Percentiles rank a stretch among this genome's conserved stretches.
phyloP scores from a whole-genome alignment of 805 yeast genomes.

The Candida ovalis region DNA sequence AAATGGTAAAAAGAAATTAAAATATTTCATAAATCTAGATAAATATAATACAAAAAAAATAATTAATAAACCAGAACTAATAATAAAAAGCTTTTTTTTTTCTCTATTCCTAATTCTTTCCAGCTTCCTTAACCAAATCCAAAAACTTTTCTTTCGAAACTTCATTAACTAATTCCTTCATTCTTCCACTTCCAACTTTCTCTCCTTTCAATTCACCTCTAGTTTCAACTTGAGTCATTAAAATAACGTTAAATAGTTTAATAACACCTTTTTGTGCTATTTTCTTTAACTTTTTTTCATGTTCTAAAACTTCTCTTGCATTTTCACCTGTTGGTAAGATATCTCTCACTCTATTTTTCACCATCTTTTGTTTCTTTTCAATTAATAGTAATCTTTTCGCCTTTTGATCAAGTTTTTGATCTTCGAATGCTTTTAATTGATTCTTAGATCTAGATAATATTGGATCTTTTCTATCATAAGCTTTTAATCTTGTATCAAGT shows the following conservation, averaged over 20 bases:
- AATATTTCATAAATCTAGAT: background rate
- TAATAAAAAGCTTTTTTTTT: constrained; percentile 1
- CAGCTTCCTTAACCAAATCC: constrained; percentile 82
- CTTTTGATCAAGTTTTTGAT: constrained; percentile 76
- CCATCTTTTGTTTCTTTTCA: constrained; percentile 68
- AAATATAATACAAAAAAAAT: no score
- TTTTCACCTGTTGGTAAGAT: constrained; percentile 61
- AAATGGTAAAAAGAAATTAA: background rate
- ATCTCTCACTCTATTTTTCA: constrained; percentile 62
- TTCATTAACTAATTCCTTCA: constrained; percentile 64
- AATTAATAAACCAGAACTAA: background rate
- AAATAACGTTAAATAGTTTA: constrained; percentile 36
- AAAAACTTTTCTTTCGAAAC: constrained; percentile 85
- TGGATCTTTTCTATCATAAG: constrained; percentile 86
- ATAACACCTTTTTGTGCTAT: constrained; percentile 43
- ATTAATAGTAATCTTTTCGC: constrained; percentile 67
- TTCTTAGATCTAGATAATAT: constrained; percentile 81
- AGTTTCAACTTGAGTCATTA: constrained; percentile 77
- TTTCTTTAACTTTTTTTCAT: constrained; percentile 64
- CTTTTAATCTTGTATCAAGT: constrained; percentile 79
- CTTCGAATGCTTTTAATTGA: constrained; percentile 65
- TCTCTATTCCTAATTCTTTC: constrained; percentile 32
- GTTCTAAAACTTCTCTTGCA: constrained; percentile 43
- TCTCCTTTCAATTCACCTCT: constrained; percentile 44
- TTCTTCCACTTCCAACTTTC: constrained; percentile 41